Conservation (phyloP, 2,329 filamentous ascomycete species). For the Plenodomus tracheiphilus region DNA sequence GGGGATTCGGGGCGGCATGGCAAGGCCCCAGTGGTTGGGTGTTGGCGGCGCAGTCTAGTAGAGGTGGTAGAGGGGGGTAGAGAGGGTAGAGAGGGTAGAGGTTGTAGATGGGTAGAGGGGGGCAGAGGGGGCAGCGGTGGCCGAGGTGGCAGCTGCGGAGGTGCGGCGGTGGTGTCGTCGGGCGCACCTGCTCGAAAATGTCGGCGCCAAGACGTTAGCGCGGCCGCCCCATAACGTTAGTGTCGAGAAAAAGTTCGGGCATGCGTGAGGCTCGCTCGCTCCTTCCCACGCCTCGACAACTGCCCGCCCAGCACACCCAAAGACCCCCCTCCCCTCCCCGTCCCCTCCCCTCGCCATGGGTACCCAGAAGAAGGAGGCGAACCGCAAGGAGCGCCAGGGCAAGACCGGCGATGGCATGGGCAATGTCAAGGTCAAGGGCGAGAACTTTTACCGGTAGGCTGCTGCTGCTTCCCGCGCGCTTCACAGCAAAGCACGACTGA, state of each 20-base stretch:
- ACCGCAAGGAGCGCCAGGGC: conserved; percentile 80
- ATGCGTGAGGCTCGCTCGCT: too few relatives aligned
- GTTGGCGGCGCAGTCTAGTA: too few relatives aligned
- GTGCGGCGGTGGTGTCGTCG: too few relatives aligned
- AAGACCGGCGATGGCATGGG: conserved; percentile 83
- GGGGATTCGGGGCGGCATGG: conserved; percentile 47
- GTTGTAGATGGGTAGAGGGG: too few relatives aligned
- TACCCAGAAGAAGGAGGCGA: conserved; percentile 87
- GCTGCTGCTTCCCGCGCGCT: neutral
- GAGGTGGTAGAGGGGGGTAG: conserved; percentile 16
- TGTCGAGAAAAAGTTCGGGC: conserved; percentile 33
- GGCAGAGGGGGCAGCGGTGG: too few relatives aligned
- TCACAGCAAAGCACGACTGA: conserved; percentile 1
- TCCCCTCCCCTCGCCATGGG: conserved; percentile 63
- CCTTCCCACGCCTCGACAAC: too few relatives aligned
- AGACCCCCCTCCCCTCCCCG: conserved; percentile 12
- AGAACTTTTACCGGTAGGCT: conserved; percentile 82
- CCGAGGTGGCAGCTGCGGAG: too few relatives aligned
- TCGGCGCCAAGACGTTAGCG: conserved; percentile 28
- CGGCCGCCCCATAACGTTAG: neutral
- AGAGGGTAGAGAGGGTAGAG: too few relatives aligned
- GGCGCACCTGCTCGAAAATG: too few relatives aligned
- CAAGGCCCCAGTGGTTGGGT: conserved; percentile 1
- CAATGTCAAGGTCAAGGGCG: conserved; percentile 92
- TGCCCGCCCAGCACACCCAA: too few relatives aligned